Percentiles rank a stretch among this genome's conserved stretches.
Conservation (phyloP, 257 asterid genomes). For the Datura wrightii region DNA sequence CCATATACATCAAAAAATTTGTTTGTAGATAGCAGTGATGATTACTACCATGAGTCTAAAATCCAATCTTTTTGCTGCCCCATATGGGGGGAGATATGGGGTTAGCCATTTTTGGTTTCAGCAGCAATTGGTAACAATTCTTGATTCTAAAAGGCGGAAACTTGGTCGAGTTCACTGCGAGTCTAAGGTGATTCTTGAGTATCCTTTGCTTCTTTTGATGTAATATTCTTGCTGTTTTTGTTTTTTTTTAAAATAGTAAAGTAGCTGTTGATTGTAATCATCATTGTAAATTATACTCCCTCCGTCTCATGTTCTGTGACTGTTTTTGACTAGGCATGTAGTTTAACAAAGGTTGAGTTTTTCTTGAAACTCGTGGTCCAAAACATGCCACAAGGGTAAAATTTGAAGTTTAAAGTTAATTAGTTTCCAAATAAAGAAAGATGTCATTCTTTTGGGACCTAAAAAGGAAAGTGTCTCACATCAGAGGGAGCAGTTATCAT, state of each 20-base stretch:
- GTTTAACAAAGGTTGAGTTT: background rate
- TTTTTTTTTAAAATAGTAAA: background rate
- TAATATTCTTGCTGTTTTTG: background rate
- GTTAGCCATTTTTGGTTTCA: conserved; percentile 24
- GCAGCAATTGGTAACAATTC: conserved; percentile 39
- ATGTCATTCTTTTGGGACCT: background rate
- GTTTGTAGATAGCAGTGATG: background rate
- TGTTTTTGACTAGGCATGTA: background rate
- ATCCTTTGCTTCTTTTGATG: background rate
- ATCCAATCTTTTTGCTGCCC: conserved; percentile 38
- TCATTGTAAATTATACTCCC: background rate
- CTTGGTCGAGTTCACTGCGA: conserved; percentile 56
- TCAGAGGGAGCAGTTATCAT: background rate
- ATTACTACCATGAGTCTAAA: conserved; percentile 43
- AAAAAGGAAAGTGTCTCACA: background rate
- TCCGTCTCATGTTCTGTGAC: background rate
- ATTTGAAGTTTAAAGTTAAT: background rate
- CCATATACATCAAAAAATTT: background rate
- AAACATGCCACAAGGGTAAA: background rate
- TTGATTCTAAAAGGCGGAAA: conserved; percentile 31
- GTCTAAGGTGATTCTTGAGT: conserved; percentile 46
- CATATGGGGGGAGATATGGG: conserved; percentile 32
- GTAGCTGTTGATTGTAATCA: background rate
- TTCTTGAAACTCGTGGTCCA: background rate
- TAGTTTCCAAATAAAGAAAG: background rate